Evolutionary conservation across 2,329 filamentous ascomycete species (phyloP).

Genomic region (Verticillium albo-atrum): DNA sequence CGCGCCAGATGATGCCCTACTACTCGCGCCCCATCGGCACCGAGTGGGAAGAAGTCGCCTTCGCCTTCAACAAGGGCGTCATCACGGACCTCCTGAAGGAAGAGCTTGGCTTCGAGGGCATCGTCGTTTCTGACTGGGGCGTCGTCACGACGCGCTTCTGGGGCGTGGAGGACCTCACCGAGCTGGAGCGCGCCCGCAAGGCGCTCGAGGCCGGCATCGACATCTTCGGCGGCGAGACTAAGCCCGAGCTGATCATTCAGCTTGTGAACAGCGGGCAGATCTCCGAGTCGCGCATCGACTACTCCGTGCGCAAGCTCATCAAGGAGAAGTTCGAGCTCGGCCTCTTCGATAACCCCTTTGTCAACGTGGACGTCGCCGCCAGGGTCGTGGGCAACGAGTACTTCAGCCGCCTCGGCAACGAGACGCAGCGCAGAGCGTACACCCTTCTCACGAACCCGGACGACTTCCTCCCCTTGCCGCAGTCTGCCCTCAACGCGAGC

Average conservation of each 20-base stretch:
- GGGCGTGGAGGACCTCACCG: conserved; percentile 41
- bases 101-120: conserved; percentile 44
- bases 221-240: conserved; percentile 45
- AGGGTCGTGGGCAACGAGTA: conserved; percentile 38
- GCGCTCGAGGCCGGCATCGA: conserved; percentile 47
- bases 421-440: conserved; percentile 20
- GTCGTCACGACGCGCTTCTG: conserved; percentile 46
- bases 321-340: conserved; percentile 47
- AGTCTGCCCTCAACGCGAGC: conserved; percentile 5
- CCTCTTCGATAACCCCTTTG: conserved; percentile 46
- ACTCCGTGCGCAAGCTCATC: conserved; percentile 39
- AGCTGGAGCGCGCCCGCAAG: conserved; percentile 34
- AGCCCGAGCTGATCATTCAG: conserved; percentile 42
- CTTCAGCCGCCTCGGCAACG: conserved; percentile 21
- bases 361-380: conserved; percentile 36
- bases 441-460: conserved; percentile 22
- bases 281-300: conserved; percentile 37
- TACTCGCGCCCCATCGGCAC: conserved; percentile 43
- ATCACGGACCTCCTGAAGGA: conserved; percentile 42
- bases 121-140: conserved; percentile 50
- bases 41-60: conserved; percentile 40
- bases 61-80: conserved; percentile 47
- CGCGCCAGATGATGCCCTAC: conserved; percentile 48
- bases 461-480: conserved; percentile 14
- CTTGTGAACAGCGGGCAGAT: conserved; percentile 34